Conservation (phyloP, 129 eudicot genomes). For the Scalesia atractyloides region DNA sequence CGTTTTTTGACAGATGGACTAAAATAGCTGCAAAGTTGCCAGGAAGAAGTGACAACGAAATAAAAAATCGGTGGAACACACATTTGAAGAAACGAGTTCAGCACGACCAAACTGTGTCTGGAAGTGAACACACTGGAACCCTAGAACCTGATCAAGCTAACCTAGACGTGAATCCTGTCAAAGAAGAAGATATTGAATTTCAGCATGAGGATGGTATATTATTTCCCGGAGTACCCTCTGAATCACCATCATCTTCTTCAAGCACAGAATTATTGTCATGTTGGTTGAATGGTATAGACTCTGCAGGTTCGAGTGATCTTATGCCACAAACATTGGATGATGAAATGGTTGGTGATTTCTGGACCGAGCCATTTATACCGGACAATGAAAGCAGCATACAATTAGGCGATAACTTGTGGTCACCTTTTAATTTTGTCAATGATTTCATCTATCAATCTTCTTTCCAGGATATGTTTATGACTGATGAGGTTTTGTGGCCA, state of each 20-base stretch:
- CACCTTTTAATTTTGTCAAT: slow-evolving; percentile 14
- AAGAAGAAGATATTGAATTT: neutral
- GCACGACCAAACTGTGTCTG: neutral
- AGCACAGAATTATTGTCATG: slow-evolving; percentile 1
- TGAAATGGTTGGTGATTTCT: neutral
- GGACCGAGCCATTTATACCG: slow-evolving; percentile 15
- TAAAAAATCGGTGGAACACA: slow-evolving; percentile 33
- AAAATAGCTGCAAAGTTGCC: slow-evolving; percentile 27
- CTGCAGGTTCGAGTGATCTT: slow-evolving; percentile 1
- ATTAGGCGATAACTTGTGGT: slow-evolving; percentile 6
- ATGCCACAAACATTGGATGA: slow-evolving; percentile 15
- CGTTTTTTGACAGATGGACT: slow-evolving; percentile 24
- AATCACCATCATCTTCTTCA: slow-evolving; percentile 16
- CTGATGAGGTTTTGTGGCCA: slow-evolving; percentile 16
- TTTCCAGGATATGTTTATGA: slow-evolving; percentile 16
- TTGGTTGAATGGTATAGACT: slow-evolving; percentile 20
- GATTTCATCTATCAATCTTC: slow-evolving; percentile 17
- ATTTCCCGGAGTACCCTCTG: slow-evolving; percentile 1
- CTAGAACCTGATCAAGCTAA: neutral
- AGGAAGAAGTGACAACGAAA: slow-evolving; percentile 39
- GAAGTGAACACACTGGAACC: neutral
- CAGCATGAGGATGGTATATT: neutral
- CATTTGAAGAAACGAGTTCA: slow-evolving; percentile 27
- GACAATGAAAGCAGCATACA: neutral
- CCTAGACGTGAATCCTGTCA: neutral